Conservation (phyloP, 2,329 filamentous ascomycete species). For the Teratosphaeria zuluensis region DNA sequence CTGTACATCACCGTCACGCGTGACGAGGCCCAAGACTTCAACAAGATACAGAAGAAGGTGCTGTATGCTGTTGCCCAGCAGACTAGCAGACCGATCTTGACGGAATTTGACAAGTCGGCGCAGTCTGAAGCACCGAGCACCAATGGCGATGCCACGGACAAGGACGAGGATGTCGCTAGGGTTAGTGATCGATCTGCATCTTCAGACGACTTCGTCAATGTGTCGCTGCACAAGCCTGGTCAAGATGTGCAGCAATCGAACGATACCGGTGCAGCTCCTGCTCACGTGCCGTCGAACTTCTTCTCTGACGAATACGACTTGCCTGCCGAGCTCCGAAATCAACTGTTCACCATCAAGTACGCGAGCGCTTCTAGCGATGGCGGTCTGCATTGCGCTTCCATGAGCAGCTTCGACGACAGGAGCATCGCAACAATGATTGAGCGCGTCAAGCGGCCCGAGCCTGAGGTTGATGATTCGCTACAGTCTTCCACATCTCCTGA, state of each 20-base stretch:
- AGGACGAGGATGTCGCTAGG: slow-evolving; percentile 42
- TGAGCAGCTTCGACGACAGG: slow-evolving; percentile 22
- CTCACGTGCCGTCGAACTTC: slow-evolving; percentile 18
- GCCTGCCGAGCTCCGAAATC: slow-evolving; percentile 50
- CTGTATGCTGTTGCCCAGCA: slow-evolving; percentile 65
- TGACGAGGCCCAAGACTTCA: slow-evolving; percentile 60
- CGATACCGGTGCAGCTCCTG: not conserved
- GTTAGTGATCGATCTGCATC: slow-evolving; percentile 71
- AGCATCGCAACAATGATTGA: slow-evolving; percentile 17
- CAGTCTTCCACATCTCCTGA: slow-evolving; percentile 17
- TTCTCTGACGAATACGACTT: slow-evolving; percentile 36
- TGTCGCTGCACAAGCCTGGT: slow-evolving; percentile 62
- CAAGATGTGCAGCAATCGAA: not conserved
- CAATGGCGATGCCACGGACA: slow-evolving; percentile 6
- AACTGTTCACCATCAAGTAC: slow-evolving; percentile 67
- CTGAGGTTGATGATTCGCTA: slow-evolving; percentile 14
- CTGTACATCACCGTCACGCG: slow-evolving; percentile 66
- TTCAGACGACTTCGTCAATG: slow-evolving; percentile 83
- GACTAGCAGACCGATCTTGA: slow-evolving; percentile 59
- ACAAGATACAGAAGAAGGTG: slow-evolving; percentile 70
- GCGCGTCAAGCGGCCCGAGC: slow-evolving; percentile 17
- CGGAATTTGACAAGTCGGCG: slow-evolving; percentile 30
- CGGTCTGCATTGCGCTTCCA: slow-evolving; percentile 48
- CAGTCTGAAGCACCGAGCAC: not conserved
- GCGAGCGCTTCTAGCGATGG: slow-evolving; percentile 42